phyloP scores from a whole-genome alignment of 1,139 yeast genomes.

The Pneumocystis oryctolagi region DNA sequence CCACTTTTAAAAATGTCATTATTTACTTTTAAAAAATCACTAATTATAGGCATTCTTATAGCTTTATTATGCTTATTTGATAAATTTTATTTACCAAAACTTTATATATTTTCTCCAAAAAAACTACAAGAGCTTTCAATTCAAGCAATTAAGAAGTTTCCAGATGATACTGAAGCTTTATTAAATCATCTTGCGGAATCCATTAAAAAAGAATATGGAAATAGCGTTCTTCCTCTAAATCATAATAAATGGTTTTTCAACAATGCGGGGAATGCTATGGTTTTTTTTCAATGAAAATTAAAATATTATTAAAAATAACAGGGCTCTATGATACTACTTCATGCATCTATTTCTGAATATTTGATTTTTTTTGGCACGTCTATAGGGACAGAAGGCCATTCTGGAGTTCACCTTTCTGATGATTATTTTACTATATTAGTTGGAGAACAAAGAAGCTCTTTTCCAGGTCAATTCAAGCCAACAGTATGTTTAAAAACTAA shows the following conservation, averaged over 20 bases:
- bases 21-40: background rate
- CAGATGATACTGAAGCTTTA: conserved; percentile 45
- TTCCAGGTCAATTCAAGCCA: conserved; percentile 32
- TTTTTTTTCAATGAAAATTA: background rate
- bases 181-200: conserved; percentile 47
- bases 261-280: conserved; percentile 97
- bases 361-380: conserved; percentile 79
- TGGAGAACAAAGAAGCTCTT: conserved; percentile 68
- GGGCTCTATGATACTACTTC: conserved; percentile 86
- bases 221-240: conserved; percentile 51
- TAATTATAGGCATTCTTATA: background rate
- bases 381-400: conserved; percentile 88
- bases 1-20: background rate
- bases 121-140: conserved; percentile 29
- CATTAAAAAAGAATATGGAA: conserved; percentile 51
- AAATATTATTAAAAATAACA: background rate
- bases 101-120: conserved; percentile 43
- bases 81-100: conserved; percentile 34
- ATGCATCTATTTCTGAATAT: conserved; percentile 90
- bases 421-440: conserved; percentile 83
- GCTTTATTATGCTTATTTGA: background rate
- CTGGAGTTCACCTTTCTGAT: conserved; percentile 90
- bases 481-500: conserved; percentile 5
- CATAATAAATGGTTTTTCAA: conserved; percentile 85
- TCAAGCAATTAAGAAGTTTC: conserved; percentile 36